These are phyloP conservation scores for Tolypocladium paradoxum DNA, from an alignment of 2,329 filamentous ascomycete genomes.

Conservation along the genomic window DNA sequence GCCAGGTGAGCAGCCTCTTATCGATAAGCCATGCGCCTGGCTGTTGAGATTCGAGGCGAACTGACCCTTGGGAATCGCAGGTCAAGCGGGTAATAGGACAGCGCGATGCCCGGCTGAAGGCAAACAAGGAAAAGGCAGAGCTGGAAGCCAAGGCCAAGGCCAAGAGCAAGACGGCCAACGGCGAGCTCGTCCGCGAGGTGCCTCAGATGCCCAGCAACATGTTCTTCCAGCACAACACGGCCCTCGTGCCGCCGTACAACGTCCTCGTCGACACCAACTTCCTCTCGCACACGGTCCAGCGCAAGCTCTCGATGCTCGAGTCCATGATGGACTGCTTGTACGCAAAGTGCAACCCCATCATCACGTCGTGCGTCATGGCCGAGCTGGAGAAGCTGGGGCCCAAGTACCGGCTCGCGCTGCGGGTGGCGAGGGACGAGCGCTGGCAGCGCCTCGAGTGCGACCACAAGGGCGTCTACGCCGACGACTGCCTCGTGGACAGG, in stretches of 20 bases:
- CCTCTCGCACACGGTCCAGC: constrained; percentile 78
- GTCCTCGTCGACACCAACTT: constrained; percentile 86
- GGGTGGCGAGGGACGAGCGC: constrained; percentile 80
- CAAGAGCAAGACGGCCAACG: constrained; percentile 38
- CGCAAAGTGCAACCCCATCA: constrained; percentile 80
- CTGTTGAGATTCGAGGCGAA: not conserved
- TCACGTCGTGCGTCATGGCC: constrained; percentile 67
- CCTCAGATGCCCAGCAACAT: constrained; percentile 73
- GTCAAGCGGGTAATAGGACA: constrained; percentile 78
- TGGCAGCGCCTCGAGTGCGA: constrained; percentile 81
- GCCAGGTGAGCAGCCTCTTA: constrained; percentile 34
- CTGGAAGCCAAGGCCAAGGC: constrained; percentile 45
- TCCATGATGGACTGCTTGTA: constrained; percentile 91
- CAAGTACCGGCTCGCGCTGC: constrained; percentile 77
- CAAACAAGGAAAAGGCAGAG: constrained; percentile 62
- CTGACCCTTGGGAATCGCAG: constrained; percentile 18
- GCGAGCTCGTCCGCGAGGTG: constrained; percentile 64
- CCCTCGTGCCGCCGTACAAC: constrained; percentile 55
- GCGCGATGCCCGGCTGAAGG: constrained; percentile 70
- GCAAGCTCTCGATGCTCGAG: constrained; percentile 78
- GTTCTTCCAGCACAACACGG: constrained; percentile 84
- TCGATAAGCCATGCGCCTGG: constrained; percentile 13
- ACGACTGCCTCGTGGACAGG: constrained; percentile 75
- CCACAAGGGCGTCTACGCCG: constrained; percentile 73
- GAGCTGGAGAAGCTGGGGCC: constrained; percentile 83